Evolutionary conservation across 768 basidiomycete species (phyloP), one percentile per base, ranked within the genome.

Genomic region (Termitomyces sp.): DNA sequence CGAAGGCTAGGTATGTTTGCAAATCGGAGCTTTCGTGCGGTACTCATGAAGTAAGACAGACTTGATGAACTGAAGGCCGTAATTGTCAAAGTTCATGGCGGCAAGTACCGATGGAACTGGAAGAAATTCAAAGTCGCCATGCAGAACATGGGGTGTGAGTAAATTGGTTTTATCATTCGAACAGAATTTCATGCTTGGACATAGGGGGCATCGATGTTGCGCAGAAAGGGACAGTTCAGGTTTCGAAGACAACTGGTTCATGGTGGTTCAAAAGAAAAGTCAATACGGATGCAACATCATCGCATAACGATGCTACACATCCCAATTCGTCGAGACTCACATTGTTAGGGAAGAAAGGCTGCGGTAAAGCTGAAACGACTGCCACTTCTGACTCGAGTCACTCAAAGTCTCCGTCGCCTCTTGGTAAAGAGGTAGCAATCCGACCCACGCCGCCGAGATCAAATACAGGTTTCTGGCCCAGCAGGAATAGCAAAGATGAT

Each of bases 91-190:
- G 79, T 91, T 59, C 80, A 90, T 58, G 88, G 87, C 11, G 87
- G 87, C 14, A 84, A 82, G 61, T 90, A 90, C 64, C 75, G 81
- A 48, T 91, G 89, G 89, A 85, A 79, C 58, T 91, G 89, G 89
- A 88, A 89, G 72, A 87, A 82, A 62, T 91, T 86, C 72, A 83
- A 78, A 70, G 74, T 87, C 51, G 89, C 88, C 3, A 84, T 91
- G 81, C 71, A 77, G 56, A 90, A 82, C 67, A 87, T 91, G 87
- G 86, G 88, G 44, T 90, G 89, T 90, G 62, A 67, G 89, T 78
- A 40, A 30, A 30, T 41, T 57, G 58, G 28, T 41, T 41, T 24
- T 45, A 46, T 32, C 12, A n/a, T n/a, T 32, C 7, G 11, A 44
- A 42, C 8, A 42, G 7, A 30, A 4, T 19, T 51, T 44, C 35